Evolutionary conservation across 495 filamentous ascomycete genomes (phyloP).

Genomic region (Staphylotrichum longicolle): DNA sequence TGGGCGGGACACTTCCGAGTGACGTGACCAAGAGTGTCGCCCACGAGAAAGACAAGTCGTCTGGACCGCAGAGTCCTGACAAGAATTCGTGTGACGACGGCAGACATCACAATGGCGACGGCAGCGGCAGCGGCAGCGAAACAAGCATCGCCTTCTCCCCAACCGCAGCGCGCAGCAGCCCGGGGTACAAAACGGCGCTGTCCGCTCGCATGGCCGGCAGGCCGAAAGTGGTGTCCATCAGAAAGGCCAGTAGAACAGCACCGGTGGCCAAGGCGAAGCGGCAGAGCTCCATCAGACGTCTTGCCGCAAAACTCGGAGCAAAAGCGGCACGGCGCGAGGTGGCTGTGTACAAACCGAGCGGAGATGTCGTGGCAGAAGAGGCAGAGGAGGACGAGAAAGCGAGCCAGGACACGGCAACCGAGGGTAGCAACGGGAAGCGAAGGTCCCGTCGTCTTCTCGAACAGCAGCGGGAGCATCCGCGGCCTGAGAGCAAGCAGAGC

Average conservation of each 20-base stretch:
- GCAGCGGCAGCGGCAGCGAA: neutral
- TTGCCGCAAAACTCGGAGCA: constrained; percentile 9
- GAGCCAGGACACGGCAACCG: neutral
- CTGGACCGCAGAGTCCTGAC: neutral
- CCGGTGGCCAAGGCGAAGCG: neutral
- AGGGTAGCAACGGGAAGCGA: neutral
- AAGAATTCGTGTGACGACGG: neutral
- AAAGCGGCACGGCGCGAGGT: constrained; percentile 12
- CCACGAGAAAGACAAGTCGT: neutral
- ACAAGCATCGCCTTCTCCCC: neutral
- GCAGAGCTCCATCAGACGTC: constrained; percentile 12
- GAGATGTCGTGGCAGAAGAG: neutral
- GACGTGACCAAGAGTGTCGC: neutral
- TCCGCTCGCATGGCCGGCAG: neutral
- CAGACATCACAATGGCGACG: neutral
- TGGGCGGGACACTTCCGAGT: neutral
- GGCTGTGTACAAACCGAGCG: constrained; percentile 15
- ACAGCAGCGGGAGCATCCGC: neutral
- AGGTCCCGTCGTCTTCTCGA: constrained; percentile 6
- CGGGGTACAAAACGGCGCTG: constrained; percentile 12
- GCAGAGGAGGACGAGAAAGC: neutral
- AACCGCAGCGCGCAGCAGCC: neutral
- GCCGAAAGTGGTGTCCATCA: constrained; percentile 10
- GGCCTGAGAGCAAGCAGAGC: neutral
- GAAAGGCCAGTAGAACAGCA: neutral